Conservation (phyloP, 2,329 filamentous ascomycete genomes). For the Thielaviopsis ethacetica region DNA sequence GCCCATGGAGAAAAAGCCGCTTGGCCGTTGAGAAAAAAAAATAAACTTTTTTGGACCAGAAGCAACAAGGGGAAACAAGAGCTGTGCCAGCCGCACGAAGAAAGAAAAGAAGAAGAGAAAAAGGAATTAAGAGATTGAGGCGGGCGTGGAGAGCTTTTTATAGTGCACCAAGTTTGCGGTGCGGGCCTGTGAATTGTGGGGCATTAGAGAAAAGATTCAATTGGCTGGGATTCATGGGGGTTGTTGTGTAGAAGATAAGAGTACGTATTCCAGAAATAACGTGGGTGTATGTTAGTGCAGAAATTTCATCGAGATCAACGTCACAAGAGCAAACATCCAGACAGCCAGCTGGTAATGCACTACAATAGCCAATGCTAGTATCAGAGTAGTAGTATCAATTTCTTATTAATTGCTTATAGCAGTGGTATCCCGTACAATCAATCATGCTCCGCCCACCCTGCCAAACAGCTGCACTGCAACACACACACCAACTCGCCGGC, state of each 20-base stretch:
- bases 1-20: background rate
- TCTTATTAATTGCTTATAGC: no score
- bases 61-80: slow-evolving; percentile 13
- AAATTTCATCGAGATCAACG: background rate
- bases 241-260: no score
- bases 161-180: background rate
- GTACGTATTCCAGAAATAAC: no score
- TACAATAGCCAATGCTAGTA: background rate
- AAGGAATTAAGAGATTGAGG: background rate
- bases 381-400: no score
- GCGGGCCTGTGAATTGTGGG: background rate
- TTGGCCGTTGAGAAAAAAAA: slow-evolving; percentile 1
- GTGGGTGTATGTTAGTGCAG: no score
- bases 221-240: background rate
- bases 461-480: background rate
- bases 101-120: slow-evolving; percentile 8
- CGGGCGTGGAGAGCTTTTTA: slow-evolving; percentile 1
- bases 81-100: slow-evolving; percentile 13
- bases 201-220: background rate
- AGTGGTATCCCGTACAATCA: no score
- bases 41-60: slow-evolving; percentile 7
- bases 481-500: background rate
- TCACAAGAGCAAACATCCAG: no score
- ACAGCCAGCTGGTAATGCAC: background rate
- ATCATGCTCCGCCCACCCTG: background rate